Evolutionary conservation across 73 alveolate species (phyloP).

Genomic region (Tetrahymena borealis): DNA sequence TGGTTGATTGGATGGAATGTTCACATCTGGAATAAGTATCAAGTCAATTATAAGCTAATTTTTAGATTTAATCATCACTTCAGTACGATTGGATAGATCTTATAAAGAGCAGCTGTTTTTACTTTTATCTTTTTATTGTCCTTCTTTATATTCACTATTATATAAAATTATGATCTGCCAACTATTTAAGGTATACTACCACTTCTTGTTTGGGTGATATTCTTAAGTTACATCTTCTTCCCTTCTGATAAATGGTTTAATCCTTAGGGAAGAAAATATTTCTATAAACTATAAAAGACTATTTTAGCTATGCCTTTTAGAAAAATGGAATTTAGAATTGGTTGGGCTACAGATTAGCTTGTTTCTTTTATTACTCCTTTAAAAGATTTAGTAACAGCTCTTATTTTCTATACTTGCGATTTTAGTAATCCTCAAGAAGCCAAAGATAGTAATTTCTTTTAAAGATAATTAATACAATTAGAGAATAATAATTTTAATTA

Average conservation of each 20-base stretch:
- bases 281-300: not conserved
- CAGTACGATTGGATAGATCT: not conserved
- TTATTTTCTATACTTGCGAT: not conserved
- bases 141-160: not conserved
- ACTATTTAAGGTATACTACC: not conserved
- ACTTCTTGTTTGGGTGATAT: not conserved
- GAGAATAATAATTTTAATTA: not conserved
- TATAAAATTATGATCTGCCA: not conserved
- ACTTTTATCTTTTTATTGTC: not conserved
- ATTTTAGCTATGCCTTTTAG: not conserved
- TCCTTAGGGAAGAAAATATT: not conserved
- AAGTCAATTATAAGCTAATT: not conserved
- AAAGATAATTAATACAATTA: not conserved
- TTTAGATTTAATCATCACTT: not conserved
- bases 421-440: not conserved
- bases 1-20: not conserved
- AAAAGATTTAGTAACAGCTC: not conserved
- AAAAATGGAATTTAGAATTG: not conserved
- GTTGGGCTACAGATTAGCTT: not conserved
- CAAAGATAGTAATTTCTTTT: not conserved
- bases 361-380: not conserved
- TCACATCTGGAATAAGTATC: not conserved
- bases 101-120: not conserved
- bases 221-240: not conserved
- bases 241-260: not conserved